Evolutionary conservation across 306 rosid species (phyloP).

Genomic region (Mimosa pudica): DNA sequence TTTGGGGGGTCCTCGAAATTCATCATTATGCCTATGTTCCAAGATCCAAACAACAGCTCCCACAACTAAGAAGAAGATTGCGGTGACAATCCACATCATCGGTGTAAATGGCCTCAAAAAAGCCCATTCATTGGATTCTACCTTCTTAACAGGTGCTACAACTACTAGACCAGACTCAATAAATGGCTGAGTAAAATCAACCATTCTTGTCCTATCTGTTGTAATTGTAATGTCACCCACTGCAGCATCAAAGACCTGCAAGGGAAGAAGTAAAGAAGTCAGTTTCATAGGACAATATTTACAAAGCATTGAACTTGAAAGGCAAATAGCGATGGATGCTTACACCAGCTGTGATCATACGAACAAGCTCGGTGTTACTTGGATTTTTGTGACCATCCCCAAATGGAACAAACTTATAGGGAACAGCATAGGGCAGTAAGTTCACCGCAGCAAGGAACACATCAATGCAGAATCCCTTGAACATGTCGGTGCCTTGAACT

Average conservation of each 20-base stretch:
- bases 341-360: slow-evolving; percentile 69
- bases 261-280: slow-evolving; percentile 34
- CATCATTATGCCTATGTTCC: slow-evolving; percentile 90
- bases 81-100: slow-evolving; percentile 79
- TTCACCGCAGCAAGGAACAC: slow-evolving; percentile 81
- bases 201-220: slow-evolving; percentile 87
- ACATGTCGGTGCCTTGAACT: slow-evolving; percentile 59
- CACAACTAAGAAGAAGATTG: slow-evolving; percentile 63
- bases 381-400: slow-evolving; percentile 84
- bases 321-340: slow-evolving; percentile 42
- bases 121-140: slow-evolving; percentile 82
- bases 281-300: slow-evolving; percentile 26
- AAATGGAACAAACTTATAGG: slow-evolving; percentile 61
- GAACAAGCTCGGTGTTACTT: slow-evolving; percentile 67
- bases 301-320: slow-evolving; percentile 20
- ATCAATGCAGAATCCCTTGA: slow-evolving; percentile 89
- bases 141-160: slow-evolving; percentile 69
- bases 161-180: slow-evolving; percentile 93
- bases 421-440: slow-evolving; percentile 87
- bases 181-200: slow-evolving; percentile 93
- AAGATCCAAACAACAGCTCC: slow-evolving; percentile 94
- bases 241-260: slow-evolving; percentile 80
- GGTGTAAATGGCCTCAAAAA: slow-evolving; percentile 80
- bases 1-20: slow-evolving; percentile 90
- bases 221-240: slow-evolving; percentile 91